These are phyloP conservation scores for Fusarium subglutinans DNA, from an alignment of 2,329 filamentous ascomycete genomes.

Conservation along the genomic window DNA sequence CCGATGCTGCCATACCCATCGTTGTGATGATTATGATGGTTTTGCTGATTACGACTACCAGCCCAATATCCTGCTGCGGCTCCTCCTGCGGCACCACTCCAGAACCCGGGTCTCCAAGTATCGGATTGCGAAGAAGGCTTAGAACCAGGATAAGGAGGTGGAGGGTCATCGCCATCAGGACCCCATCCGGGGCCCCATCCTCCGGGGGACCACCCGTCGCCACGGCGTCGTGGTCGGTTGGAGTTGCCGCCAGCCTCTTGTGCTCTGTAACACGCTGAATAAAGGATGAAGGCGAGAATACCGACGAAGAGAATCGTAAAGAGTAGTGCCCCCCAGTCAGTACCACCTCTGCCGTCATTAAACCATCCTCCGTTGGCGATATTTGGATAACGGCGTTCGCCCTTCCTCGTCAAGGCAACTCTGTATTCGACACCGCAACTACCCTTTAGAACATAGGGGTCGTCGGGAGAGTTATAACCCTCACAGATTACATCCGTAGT, in stretches of 20 bases:
- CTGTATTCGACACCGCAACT: slow-evolving; percentile 94
- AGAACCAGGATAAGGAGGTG: slow-evolving; percentile 56
- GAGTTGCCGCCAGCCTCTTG: slow-evolving; percentile 14
- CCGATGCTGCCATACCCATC: slow-evolving; percentile 48
- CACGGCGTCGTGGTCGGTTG: slow-evolving; percentile 21
- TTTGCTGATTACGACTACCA: slow-evolving; percentile 55
- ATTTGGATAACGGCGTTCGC: slow-evolving; percentile 75
- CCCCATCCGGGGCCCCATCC: slow-evolving; percentile 52
- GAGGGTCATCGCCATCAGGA: slow-evolving; percentile 60
- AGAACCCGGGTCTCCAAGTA: slow-evolving; percentile 78
- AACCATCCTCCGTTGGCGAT: slow-evolving; percentile 54
- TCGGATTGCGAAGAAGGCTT: slow-evolving; percentile 50
- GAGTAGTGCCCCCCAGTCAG: slow-evolving; percentile 52
- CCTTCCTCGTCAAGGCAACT: slow-evolving; percentile 78
- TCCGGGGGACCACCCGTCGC: slow-evolving; percentile 47
- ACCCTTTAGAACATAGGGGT: slow-evolving; percentile 88
- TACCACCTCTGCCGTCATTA: slow-evolving; percentile 42
- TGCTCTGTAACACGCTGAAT: slow-evolving; percentile 55
- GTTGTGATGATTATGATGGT: slow-evolving; percentile 40
- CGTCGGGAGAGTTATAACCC: slow-evolving; percentile 79
- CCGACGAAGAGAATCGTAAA: slow-evolving; percentile 71
- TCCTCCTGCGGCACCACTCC: slow-evolving; percentile 73
- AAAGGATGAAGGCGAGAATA: slow-evolving; percentile 70
- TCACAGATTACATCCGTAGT: slow-evolving; percentile 93
- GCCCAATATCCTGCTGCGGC: slow-evolving; percentile 75